Base-by-base conservation (phyloP, 345 rosid species). In the Citrus australasica region DNA sequence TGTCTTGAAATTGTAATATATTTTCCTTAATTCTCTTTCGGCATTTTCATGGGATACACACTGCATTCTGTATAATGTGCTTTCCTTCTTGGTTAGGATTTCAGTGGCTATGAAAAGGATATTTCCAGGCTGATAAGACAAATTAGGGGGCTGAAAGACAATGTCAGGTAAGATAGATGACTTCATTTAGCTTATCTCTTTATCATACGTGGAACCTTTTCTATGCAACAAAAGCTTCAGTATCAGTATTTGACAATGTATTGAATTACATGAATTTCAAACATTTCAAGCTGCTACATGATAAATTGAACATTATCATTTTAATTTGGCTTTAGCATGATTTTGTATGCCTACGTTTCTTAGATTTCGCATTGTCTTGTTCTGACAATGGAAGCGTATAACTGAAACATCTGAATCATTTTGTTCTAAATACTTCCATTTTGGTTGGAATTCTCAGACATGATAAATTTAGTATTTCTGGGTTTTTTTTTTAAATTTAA, bases 101-200 rank as follows among this genome's bases (percentile, higher is more conserved):
- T 91, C 82, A 77, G 89, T 84, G 84, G 86, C 79, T 82, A 83
- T 74, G 93, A 90, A 78, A 88, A 87, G 74, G 89, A 82, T 71
- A 85, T 96, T 74, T 79, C 83, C 66, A 92, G 97, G 85, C 73
- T 83, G 79, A 79, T 89, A 73, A 89, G 82, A 81, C 94, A 90
- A 85, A 92, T 93, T 76, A 80, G 89, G 80, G 94, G 92, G 59
- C 84, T 83, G 76, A 84, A 78, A 82, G 95, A 94, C 38, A 94
- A 86, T 78, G 94, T 94, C 59, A 88, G 90, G 99, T 96, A 83
- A 75, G 85, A 56, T 63, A 78, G 64, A 81, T 75, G 9, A 32
- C 75, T 69, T 78, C 14, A 27, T 74, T 59, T 37, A 51, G 40
- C 6, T 40, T 56, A 42, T 71, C 21, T 27, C 27, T 30, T 21